Conservation (phyloP, 768 basidiomycete genomes). For the Mycena kentingensis region DNA sequence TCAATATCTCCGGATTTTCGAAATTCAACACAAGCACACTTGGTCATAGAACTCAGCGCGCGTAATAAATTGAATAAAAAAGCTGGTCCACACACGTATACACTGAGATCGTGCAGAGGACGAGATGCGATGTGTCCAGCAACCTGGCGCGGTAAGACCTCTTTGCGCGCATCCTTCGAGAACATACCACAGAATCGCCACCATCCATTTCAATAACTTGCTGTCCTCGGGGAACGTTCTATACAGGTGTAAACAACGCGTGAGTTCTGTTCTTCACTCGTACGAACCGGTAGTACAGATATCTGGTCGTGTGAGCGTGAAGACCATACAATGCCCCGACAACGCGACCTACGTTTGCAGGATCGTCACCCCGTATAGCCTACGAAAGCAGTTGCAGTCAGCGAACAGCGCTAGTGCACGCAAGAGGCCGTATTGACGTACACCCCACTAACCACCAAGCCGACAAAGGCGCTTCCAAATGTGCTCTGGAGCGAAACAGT, state of each 20-base stretch:
- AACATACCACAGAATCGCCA: slow-evolving; percentile 38
- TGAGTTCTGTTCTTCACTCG: not conserved
- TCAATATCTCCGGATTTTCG: slow-evolving; percentile 38
- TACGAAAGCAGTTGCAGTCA: slow-evolving; percentile 24
- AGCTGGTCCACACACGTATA: too few species aligned
- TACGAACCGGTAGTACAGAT: slow-evolving; percentile 44
- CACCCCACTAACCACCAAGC: slow-evolving; percentile 46
- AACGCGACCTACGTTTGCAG: slow-evolving; percentile 40
- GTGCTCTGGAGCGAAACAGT: slow-evolving; percentile 34
- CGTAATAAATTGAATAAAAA: too few species aligned
- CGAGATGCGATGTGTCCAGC: slow-evolving; percentile 47
- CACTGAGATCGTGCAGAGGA: slow-evolving; percentile 45
- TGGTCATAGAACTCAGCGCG: not conserved
- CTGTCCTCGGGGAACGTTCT: slow-evolving; percentile 38
- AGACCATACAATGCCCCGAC: not conserved
- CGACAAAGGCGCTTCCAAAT: slow-evolving; percentile 49
- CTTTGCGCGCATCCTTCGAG: not conserved
- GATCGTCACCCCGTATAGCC: slow-evolving; percentile 50
- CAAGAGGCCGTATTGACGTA: slow-evolving; percentile 27
- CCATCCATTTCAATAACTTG: slow-evolving; percentile 40
- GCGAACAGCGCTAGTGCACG: not conserved
- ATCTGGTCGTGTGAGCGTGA: slow-evolving; percentile 32
- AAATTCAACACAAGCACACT: slow-evolving; percentile 54
- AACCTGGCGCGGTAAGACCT: slow-evolving; percentile 27
- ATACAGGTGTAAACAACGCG: not conserved